Evolutionary conservation across 2,329 filamentous ascomycete species (phyloP).

Genomic region (Xylariaceae sp.): DNA sequence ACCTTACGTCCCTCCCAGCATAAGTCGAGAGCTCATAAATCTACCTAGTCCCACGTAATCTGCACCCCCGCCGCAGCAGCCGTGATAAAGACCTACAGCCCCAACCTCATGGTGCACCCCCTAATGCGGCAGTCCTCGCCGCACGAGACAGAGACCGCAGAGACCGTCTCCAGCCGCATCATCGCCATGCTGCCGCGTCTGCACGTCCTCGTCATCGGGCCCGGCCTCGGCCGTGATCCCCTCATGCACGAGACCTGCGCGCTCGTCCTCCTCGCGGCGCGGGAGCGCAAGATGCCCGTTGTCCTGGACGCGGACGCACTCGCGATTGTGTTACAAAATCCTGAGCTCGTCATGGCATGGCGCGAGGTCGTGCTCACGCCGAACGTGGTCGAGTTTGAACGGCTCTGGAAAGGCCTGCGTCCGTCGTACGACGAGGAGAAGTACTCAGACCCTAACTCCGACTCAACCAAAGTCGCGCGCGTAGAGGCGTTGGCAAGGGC

Average conservation of each 20-base stretch:
- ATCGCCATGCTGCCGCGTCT: constrained; percentile 77
- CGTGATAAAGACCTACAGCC: constrained; percentile 96
- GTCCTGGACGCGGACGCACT: constrained; percentile 91
- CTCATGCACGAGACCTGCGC: constrained; percentile 85
- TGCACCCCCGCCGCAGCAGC: constrained; percentile 82
- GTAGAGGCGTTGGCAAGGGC: constrained; percentile 66
- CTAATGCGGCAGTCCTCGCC: constrained; percentile 71
- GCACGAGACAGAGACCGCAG: constrained; percentile 48
- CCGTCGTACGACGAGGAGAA: constrained; percentile 35
- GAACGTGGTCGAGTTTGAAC: constrained; percentile 87
- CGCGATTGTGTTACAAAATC: constrained; percentile 67
- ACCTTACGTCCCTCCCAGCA: too few species aligned
- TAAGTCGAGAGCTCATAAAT: too few species aligned
- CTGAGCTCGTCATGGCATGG: constrained; percentile 75
- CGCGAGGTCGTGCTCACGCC: constrained; percentile 82
- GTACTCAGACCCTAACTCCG: constrained; percentile 18
- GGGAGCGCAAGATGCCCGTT: constrained; percentile 65
- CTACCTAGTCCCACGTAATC: constrained; percentile 75
- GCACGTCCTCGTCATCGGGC: constrained; percentile 88
- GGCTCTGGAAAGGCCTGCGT: constrained; percentile 72
- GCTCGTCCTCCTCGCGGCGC: constrained; percentile 72
- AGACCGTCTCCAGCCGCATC: constrained; percentile 60
- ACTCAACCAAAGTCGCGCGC: constrained; percentile 34
- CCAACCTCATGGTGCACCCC: constrained; percentile 97
- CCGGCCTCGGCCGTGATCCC: constrained; percentile 81